Evolutionary conservation across 2,329 filamentous ascomycete genomes (phyloP), one percentile per base, ranked within the genome.

Genomic region (Setomelanomma holmii): DNA sequence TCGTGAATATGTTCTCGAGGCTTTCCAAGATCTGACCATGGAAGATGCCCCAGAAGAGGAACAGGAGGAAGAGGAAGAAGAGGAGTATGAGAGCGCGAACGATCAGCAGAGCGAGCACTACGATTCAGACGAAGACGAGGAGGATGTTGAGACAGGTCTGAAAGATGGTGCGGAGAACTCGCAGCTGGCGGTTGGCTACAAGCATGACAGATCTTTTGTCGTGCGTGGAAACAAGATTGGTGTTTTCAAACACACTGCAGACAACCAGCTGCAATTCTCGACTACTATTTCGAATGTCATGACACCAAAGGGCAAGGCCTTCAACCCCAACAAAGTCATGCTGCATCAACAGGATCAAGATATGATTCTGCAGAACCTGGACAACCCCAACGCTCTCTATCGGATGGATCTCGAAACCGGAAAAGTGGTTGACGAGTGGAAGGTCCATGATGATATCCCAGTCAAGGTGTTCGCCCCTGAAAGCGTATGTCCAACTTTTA

Each of bases 361-460:
- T 69, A 88, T 97, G 84, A 90, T 97, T 55, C 76, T 97, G 51
- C 93, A 97, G 74, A 93, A 96, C 64, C 81, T 75, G 21, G 78
- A 87, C 45, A 89, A 98, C 60, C 91, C 93, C 1, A 93, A 96
- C 78, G 92, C 91, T 45, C 83, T 99, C 1, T 99, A 93, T 74
- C 90, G 91, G 40, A 98, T 99, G 95, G 95, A 99, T 77, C 82
- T 99, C 39, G 93, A 99, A 75, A 96, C 96, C 64, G 95, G 95
- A 62, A 98, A 97, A 78, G 90, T 99, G 30, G 92, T 98, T 1
- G 95, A 99, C 69, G 95, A 99, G 76, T 99, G 95, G 95, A 96
- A 96, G 66, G 85, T 99, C 12, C 93, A 99, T 70, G 93, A 99
- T 57, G 91, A 98, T 71, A 97, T 99, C 49, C 89, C 91, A 0